phyloP scores from a whole-genome alignment of 371 early-diverging fungal genomes.

The Rhizopus microsporus region DNA sequence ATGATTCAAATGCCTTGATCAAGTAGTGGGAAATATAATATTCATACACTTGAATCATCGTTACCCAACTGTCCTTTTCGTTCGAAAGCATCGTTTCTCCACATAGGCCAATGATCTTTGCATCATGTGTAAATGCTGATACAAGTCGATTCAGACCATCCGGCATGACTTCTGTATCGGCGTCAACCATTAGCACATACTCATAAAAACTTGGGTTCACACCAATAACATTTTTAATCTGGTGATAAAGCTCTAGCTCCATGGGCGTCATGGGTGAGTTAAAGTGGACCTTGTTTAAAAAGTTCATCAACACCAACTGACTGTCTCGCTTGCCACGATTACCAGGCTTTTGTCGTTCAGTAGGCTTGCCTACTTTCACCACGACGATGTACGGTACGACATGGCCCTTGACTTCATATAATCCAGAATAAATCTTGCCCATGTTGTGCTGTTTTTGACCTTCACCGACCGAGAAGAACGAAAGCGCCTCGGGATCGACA shows the following conservation, averaged over 20 bases:
- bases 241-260: slow-evolving; percentile 90
- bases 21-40: slow-evolving; percentile 90
- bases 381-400: slow-evolving; percentile 84
- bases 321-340: slow-evolving; percentile 89
- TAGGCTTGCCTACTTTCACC: slow-evolving; percentile 78
- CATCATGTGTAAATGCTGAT: slow-evolving; percentile 71
- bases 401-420: slow-evolving; percentile 81
- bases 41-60: slow-evolving; percentile 86
- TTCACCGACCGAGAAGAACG: slow-evolving; percentile 87
- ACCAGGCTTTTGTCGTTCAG: slow-evolving; percentile 73
- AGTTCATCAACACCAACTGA: slow-evolving; percentile 82
- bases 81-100: slow-evolving; percentile 86
- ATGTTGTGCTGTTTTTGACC: slow-evolving; percentile 84
- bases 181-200: slow-evolving; percentile 66
- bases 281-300: slow-evolving; percentile 76
- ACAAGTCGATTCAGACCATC: slow-evolving; percentile 67
- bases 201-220: slow-evolving; percentile 79
- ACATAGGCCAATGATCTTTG: slow-evolving; percentile 78
- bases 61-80: slow-evolving; percentile 85
- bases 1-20: slow-evolving; percentile 87
- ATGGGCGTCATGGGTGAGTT: slow-evolving; percentile 79
- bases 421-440: slow-evolving; percentile 90
- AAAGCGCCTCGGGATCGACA: slow-evolving; percentile 81
- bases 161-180: slow-evolving; percentile 67
- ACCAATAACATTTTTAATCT: slow-evolving; percentile 83